Percentiles rank a stretch among this genome's conserved stretches.
These are phyloP conservation scores for Canariomyces notabilis DNA, from an alignment of 2,329 filamentous ascomycete species.

Conservation along the genomic window DNA sequence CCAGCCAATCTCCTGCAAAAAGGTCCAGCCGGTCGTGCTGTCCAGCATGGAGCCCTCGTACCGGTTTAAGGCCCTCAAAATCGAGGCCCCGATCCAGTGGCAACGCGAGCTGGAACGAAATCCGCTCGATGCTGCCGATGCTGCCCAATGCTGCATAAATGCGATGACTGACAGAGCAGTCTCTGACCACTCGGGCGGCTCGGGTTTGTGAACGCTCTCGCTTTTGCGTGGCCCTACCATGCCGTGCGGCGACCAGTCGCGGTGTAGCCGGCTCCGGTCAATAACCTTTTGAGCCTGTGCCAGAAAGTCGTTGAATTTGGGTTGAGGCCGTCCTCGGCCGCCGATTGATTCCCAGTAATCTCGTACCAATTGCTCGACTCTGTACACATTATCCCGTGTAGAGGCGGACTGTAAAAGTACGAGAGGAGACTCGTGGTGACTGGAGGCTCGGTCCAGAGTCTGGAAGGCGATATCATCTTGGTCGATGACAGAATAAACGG, in stretches of 20 bases:
- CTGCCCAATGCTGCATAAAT: slow-evolving; percentile 67
- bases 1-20: slow-evolving; percentile 71
- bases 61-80: slow-evolving; percentile 57
- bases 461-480: slow-evolving; percentile 58
- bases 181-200: slow-evolving; percentile 40
- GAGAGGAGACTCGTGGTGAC: slow-evolving; percentile 48
- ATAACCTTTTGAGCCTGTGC: slow-evolving; percentile 46
- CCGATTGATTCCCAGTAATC: slow-evolving; percentile 42
- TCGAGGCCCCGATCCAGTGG: slow-evolving; percentile 56
- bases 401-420: slow-evolving; percentile 57
- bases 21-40: slow-evolving; percentile 51
- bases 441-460: slow-evolving; percentile 41
- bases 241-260: slow-evolving; percentile 47
- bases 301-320: slow-evolving; percentile 41
- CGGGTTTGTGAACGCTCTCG: slow-evolving; percentile 6
- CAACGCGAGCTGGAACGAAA: slow-evolving; percentile 50
- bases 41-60: slow-evolving; percentile 51
- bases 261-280: slow-evolving; percentile 44
- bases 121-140: slow-evolving; percentile 49
- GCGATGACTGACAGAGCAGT: slow-evolving; percentile 53
- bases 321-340: slow-evolving; percentile 12
- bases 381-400: slow-evolving; percentile 48
- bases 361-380: slow-evolving; percentile 49
- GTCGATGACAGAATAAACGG: slow-evolving; percentile 61
- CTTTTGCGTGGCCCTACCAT: slow-evolving; percentile 38